Evolutionary conservation across 2,329 filamentous ascomycete genomes (phyloP).

Genomic region (Alternaria brassicae): DNA sequence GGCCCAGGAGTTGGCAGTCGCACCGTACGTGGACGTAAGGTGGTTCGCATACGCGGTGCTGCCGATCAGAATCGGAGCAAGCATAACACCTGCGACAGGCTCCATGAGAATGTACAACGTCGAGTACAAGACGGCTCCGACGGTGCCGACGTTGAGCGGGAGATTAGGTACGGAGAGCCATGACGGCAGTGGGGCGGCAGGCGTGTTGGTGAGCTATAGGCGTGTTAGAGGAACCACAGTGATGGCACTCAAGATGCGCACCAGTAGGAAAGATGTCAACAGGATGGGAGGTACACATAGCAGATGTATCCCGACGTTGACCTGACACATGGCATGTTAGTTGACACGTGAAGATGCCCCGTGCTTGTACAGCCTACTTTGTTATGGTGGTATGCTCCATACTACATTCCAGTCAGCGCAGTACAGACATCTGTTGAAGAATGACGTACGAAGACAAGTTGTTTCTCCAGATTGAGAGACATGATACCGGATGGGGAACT

Average conservation of each 20-base stretch:
- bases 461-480: conserved; percentile 78
- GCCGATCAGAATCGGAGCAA: conserved; percentile 78
- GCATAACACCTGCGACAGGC: conserved; percentile 82
- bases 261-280: conserved; percentile 73
- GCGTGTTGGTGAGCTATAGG: conserved; percentile 63
- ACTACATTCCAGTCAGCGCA: conserved; percentile 59
- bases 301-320: conserved; percentile 82
- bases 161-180: conserved; percentile 63
- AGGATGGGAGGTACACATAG: conserved; percentile 79
- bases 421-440: conserved; percentile 5
- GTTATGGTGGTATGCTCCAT: conserved; percentile 84
- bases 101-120: conserved; percentile 90
- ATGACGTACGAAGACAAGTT: conserved; percentile 77
- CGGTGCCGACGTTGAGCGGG: conserved; percentile 66
- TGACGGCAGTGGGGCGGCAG: conserved; percentile 62
- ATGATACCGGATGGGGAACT: conserved; percentile 49
- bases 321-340: conserved; percentile 52
- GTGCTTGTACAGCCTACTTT: conserved; percentile 55
- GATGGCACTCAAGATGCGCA: conserved; percentile 53
- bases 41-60: conserved; percentile 79
- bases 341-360: conserved; percentile 24
- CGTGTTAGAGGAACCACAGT: conserved; percentile 15
- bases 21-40: conserved; percentile 69
- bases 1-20: conserved; percentile 69
- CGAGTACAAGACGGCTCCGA: conserved; percentile 69